A percentile compares a stretch with the other conserved stretches of the same genome.
Conservation (phyloP, 177 flowering plant genomes). For the Tripterygium wilfordii region DNA sequence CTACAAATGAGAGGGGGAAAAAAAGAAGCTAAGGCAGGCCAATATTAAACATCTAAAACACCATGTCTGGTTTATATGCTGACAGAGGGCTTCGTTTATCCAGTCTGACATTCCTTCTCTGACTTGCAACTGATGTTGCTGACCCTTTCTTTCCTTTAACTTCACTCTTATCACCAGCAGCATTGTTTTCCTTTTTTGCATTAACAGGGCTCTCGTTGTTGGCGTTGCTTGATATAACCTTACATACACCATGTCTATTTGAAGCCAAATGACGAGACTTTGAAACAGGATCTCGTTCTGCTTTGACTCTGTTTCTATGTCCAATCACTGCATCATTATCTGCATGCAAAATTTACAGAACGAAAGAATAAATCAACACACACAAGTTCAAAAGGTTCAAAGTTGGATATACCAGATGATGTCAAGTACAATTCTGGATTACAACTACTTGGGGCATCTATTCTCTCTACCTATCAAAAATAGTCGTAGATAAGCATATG, state of each 20-base stretch:
- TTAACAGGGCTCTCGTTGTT: conserved; percentile 5
- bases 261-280: conserved; percentile 16
- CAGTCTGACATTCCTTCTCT: conserved; percentile 4
- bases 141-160: conserved; percentile 11
- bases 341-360: conserved; percentile 6
- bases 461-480: no score
- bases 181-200: conserved; percentile 13
- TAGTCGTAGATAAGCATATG: no score
- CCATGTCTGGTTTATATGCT: no score
- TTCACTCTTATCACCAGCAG: conserved; percentile 8
- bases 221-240: conserved; percentile 8
- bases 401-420: no score
- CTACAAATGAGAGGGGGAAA: no score
- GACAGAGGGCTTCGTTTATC: conserved; percentile 2
- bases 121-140: conserved; percentile 6
- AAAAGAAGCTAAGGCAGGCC: no score
- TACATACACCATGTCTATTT: conserved; percentile 28
- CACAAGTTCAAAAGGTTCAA: no score
- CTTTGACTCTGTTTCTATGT: conserved; percentile 9
- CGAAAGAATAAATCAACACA: not conserved
- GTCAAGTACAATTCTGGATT: no score
- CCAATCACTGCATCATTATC: conserved; percentile 29
- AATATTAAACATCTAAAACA: no score
- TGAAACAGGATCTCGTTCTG: conserved; percentile 11
- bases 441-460: no score